phyloP scores from a whole-genome alignment of 108 stramenopile genomes.

The Cyclotella choctawhatcheeana region DNA sequence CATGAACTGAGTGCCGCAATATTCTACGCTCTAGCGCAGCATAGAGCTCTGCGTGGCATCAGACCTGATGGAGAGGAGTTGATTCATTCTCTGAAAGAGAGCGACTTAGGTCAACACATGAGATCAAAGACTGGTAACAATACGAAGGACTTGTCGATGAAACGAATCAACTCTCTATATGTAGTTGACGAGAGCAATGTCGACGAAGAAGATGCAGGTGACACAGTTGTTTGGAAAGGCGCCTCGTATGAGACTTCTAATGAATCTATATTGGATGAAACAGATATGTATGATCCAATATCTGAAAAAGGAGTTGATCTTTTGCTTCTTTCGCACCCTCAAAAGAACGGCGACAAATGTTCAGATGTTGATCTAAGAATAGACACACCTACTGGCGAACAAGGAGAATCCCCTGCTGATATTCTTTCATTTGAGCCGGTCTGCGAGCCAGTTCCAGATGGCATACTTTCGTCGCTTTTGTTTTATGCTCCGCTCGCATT shows the following conservation, averaged over 20 bases:
- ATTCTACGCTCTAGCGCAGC: constrained; percentile 94
- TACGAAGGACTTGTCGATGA: background rate
- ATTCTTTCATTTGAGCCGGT: constrained; percentile 72
- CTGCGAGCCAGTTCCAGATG: constrained; percentile 73
- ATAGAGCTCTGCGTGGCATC: constrained; percentile 87
- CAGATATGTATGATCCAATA: constrained; percentile 51
- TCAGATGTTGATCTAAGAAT: too few relatives aligned
- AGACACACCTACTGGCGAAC: background rate
- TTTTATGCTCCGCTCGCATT: constrained; percentile 91
- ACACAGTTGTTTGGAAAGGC: constrained; percentile 27
- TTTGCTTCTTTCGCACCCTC: constrained; percentile 23
- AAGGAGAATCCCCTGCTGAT: too few relatives aligned
- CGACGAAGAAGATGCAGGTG: constrained; percentile 23
- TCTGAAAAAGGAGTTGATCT: constrained; percentile 41
- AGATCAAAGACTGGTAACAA: background rate
- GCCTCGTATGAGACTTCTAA: background rate
- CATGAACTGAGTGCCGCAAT: constrained; percentile 96
- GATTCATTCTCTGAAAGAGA: constrained; percentile 65
- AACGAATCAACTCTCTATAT: background rate
- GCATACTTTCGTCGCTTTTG: constrained; percentile 64
- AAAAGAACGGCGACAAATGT: too few relatives aligned
- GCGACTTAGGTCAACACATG: background rate
- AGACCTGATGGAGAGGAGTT: constrained; percentile 85
- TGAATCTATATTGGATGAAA: constrained; percentile 51
- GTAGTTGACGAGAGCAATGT: background rate